These are phyloP conservation scores for Blastobotrys illinoisensis DNA, from an alignment of 1,139 yeast genomes.

Conservation along the genomic window DNA sequence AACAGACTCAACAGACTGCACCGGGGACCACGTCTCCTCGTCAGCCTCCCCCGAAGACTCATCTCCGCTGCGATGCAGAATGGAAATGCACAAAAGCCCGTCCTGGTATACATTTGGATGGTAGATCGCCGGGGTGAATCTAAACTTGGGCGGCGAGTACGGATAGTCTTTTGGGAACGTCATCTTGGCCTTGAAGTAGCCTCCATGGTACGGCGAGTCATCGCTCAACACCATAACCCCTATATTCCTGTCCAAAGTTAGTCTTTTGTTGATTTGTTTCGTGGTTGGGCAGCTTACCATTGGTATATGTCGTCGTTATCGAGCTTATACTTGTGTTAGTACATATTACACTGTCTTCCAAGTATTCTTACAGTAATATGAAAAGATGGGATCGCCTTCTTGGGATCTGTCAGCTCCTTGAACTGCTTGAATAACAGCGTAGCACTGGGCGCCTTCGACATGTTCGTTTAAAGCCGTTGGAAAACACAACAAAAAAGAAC, in stretches of 20 bases:
- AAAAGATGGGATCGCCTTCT: slow-evolving; percentile 85
- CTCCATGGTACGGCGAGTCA: slow-evolving; percentile 90
- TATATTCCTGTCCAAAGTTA: slow-evolving; percentile 48
- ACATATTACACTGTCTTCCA: background rate
- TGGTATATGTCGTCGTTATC: slow-evolving; percentile 87
- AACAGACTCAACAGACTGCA: slow-evolving; percentile 89
- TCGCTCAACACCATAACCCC: slow-evolving; percentile 89
- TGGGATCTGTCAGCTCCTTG: slow-evolving; percentile 89
- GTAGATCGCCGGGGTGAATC: slow-evolving; percentile 91
- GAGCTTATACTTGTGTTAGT: slow-evolving; percentile 34
- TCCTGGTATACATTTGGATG: slow-evolving; percentile 94
- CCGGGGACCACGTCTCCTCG: slow-evolving; percentile 86
- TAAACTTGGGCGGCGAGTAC: slow-evolving; percentile 82
- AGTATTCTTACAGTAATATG: slow-evolving; percentile 50
- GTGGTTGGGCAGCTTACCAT: slow-evolving; percentile 37
- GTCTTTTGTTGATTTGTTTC: background rate
- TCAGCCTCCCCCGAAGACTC: slow-evolving; percentile 88
- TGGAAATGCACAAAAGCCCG: slow-evolving; percentile 88
- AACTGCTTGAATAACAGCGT: slow-evolving; percentile 88
- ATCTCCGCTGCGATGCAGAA: slow-evolving; percentile 85
- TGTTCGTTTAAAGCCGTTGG: background rate
- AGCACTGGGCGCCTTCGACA: slow-evolving; percentile 28
- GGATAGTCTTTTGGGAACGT: slow-evolving; percentile 89
- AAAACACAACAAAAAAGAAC: background rate
- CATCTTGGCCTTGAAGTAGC: slow-evolving; percentile 94